Evolutionary conservation across 306 rosid species (phyloP), one percentile per base, ranked within the genome.

Genomic region (Rosa lucieae): DNA sequence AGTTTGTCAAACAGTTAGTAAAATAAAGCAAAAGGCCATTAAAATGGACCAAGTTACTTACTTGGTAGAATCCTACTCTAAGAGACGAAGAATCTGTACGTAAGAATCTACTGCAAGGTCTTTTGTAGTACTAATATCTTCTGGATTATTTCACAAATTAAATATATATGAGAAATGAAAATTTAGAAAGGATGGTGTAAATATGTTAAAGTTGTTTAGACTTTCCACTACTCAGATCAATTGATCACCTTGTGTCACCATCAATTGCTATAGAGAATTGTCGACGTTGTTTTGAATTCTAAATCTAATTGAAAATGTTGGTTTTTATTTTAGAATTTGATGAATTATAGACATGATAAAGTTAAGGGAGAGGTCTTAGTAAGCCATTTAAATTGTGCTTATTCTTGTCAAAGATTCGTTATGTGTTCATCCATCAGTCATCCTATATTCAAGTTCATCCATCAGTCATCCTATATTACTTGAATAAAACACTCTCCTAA

Each of bases 41-140:
- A 40, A 40, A 40, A 40, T 29, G 29, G 29, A 29, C 29, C 29
- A 29, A 78, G 12, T 40, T 40, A 40, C 82, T 51, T 51, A 85
- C 86, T 15, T 32, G 56, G 56, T 51, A 51, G 12, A 51, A 51
- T 51, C 6, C 56, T 51, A 51, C 56, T 13, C 56, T 18, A 13
- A 15, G 20, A 51, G 13, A 51, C 12, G 56, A n/a, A 51, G 13
- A 51, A 51, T 4, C 20, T 29, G 29, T 29, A 29, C 29, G 56
- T 13, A 51, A 15, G 56, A 51, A 51, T 51, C 13, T 1, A 15
- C 56, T 51, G 20, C 20, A 15, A 51, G 56, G 56, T 51, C 56
- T n/a, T 51, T 51, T 18, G 12, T 13, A 4, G 12, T 14, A 4
- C 2, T 3, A 51, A 13, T 15, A 51, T 51, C 56, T 15, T 51